Evolutionary conservation across 2,329 filamentous ascomycete species (phyloP).

Genomic region (Xylariaceae sp.): DNA sequence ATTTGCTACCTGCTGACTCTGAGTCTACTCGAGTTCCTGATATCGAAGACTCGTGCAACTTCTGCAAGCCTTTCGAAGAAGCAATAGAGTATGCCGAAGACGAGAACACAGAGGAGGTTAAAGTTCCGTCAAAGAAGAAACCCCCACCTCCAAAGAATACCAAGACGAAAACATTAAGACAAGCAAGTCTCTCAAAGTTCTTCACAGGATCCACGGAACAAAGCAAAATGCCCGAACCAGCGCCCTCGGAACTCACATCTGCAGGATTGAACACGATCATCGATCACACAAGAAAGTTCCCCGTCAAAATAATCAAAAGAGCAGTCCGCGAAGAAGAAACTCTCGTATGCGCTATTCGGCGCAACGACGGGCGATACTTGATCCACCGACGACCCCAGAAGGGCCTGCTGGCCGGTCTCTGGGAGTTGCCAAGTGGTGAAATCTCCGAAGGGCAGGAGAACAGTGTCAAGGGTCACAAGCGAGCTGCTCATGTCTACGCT

Average conservation of each 20-base stretch:
- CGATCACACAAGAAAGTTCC: conserved; percentile 50
- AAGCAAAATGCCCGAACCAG: conserved; percentile 5
- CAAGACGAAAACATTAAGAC: conserved; percentile 16
- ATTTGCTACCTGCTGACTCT: not conserved
- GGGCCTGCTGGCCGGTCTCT: conserved; percentile 53
- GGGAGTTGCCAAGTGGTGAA: conserved; percentile 53
- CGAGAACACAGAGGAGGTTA: conserved; percentile 18
- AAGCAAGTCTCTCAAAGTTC: conserved; percentile 29
- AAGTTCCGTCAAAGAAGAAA: conserved; percentile 8
- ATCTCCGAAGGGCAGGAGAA: conserved; percentile 31
- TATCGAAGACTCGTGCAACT: conserved; percentile 49
- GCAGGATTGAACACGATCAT: conserved; percentile 36
- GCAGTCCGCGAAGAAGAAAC: conserved; percentile 51
- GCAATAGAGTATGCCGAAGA: conserved; percentile 15
- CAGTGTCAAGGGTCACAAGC: conserved; percentile 33
- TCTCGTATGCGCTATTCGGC: conserved; percentile 51
- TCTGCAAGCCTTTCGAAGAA: conserved; percentile 49
- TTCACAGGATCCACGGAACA: conserved; percentile 19
- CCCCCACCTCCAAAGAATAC: conserved; percentile 2
- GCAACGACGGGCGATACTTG: conserved; percentile 42
- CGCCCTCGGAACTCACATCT: conserved; percentile 14
- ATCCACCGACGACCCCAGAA: conserved; percentile 51
- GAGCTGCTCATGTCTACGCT: conserved; percentile 37
- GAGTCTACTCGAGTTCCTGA: conserved; percentile 29
- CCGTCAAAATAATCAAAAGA: conserved; percentile 51